A percentile compares a stretch with the other conserved stretches of the same genome.
Evolutionary conservation across 1,139 yeast species (phyloP).

Genomic region (Diutina mesorugosa): DNA sequence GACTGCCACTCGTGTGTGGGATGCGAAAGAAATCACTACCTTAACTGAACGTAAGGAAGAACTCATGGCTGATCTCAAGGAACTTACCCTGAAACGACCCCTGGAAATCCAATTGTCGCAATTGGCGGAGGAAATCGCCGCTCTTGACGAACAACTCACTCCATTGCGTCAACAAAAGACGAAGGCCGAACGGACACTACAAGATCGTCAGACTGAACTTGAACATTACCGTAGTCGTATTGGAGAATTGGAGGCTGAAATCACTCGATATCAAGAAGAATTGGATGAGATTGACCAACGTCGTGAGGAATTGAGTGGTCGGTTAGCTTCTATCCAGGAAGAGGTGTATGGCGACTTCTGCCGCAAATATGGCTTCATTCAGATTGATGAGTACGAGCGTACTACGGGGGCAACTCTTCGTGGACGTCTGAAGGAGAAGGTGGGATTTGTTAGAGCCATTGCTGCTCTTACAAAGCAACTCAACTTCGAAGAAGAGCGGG

Average conservation of each 20-base stretch:
- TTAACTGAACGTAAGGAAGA: conserved; percentile 52
- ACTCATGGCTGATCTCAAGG: conserved; percentile 11
- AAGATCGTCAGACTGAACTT: conserved; percentile 45
- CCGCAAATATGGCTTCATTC: conserved; percentile 32
- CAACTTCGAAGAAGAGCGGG: conserved; percentile 48
- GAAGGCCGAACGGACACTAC: conserved; percentile 36
- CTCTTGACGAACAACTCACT: conserved; percentile 43
- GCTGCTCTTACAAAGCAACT: conserved; percentile 50
- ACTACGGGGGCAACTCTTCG: conserved; percentile 52
- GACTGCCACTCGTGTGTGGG: conserved; percentile 42
- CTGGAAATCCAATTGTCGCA: conserved; percentile 47
- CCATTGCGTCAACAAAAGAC: conserved; percentile 36
- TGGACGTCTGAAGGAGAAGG: conserved; percentile 49
- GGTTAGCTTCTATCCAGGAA: conserved; percentile 27
- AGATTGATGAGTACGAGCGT: conserved; percentile 54
- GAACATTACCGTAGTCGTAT: conserved; percentile 27
- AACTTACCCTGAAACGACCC: conserved; percentile 18
- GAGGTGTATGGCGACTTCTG: conserved; percentile 45
- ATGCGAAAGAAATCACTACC: conserved; percentile 52
- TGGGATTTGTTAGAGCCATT: conserved; percentile 48
- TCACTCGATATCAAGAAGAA: conserved; percentile 11
- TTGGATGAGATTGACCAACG: conserved; percentile 16
- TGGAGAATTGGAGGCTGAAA: conserved; percentile 9
- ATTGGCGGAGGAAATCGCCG: conserved; percentile 39
- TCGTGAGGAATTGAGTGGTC: conserved; percentile 10